A percentile compares a stretch with the other conserved stretches of the same genome.
These are phyloP conservation scores for Vanderwaltozyma yarrowii DNA, from an alignment of 805 yeast species.

Conservation along the genomic window DNA sequence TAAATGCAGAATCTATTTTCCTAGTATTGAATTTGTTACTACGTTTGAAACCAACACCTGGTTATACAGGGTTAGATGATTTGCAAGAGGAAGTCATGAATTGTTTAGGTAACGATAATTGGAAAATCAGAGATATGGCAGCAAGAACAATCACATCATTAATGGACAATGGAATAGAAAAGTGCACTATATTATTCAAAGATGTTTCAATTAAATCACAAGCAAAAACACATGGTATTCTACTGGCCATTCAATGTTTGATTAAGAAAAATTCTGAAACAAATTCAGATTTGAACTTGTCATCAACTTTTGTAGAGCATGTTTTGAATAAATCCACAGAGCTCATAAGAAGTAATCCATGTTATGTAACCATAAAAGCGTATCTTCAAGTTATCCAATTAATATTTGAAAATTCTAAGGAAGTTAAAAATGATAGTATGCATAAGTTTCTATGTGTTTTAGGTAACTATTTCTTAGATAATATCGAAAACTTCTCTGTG, in stretches of 20 bases:
- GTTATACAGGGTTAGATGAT: conserved; percentile 40
- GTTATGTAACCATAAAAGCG: conserved; percentile 29
- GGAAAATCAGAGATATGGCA: conserved; percentile 87
- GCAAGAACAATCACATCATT: conserved; percentile 57
- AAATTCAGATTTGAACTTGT: neutral
- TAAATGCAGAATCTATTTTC: conserved; percentile 50
- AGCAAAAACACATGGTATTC: conserved; percentile 50
- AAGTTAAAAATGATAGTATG: neutral
- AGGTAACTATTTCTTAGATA: conserved; percentile 29
- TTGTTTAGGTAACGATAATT: conserved; percentile 44
- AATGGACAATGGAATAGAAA: conserved; percentile 27
- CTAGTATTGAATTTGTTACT: conserved; percentile 66
- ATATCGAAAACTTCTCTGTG: conserved; percentile 20
- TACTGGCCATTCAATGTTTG: conserved; percentile 39
- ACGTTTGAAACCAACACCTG: conserved; percentile 54
- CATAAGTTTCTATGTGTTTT: conserved; percentile 15
- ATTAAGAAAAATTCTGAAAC: conserved; percentile 1
- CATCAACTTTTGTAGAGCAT: neutral
- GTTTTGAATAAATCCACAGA: conserved; percentile 1
- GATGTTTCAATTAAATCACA: conserved; percentile 22
- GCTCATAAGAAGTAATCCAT: conserved; percentile 18
- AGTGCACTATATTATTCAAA: conserved; percentile 21
- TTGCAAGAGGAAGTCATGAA: conserved; percentile 40
- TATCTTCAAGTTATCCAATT: conserved; percentile 17
- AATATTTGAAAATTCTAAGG: neutral